phyloP scores from a whole-genome alignment of 1,284 basidiomycete species.

The Apiotrichum montevideense region DNA sequence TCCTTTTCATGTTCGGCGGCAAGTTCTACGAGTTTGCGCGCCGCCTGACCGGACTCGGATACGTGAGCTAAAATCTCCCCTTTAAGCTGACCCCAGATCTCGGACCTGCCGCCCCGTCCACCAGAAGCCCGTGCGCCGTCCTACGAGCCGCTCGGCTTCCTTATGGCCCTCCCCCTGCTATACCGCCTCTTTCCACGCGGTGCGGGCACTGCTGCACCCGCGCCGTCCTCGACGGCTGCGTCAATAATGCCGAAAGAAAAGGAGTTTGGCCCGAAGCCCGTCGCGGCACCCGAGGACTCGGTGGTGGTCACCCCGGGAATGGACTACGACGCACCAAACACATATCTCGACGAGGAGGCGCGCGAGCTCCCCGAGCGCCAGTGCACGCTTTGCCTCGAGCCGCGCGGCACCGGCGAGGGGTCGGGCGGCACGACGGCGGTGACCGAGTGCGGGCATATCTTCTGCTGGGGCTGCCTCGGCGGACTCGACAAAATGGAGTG shows the following conservation, averaged over 20 bases:
- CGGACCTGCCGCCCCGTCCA: slow-evolving; percentile 57
- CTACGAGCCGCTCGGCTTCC: slow-evolving; percentile 73
- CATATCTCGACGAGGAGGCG: slow-evolving; percentile 34
- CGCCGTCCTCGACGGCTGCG: not conserved
- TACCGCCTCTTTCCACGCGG: slow-evolving; percentile 50
- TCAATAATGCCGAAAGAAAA: slow-evolving; percentile 6
- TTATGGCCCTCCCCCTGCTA: slow-evolving; percentile 64
- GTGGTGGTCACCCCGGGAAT: slow-evolving; percentile 50
- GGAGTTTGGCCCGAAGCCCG: slow-evolving; percentile 6
- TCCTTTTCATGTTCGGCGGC: slow-evolving; percentile 72
- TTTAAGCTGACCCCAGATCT: slow-evolving; percentile 54
- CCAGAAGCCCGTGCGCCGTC: slow-evolving; percentile 69
- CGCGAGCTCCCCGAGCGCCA: slow-evolving; percentile 58
- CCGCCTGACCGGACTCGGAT: slow-evolving; percentile 63
- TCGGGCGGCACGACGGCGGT: slow-evolving; percentile 55
- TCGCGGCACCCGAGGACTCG: slow-evolving; percentile 24
- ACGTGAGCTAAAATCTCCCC: slow-evolving; percentile 54
- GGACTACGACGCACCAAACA: slow-evolving; percentile 33
- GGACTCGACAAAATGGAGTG: slow-evolving; percentile 82
- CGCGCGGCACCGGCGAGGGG: slow-evolving; percentile 55
- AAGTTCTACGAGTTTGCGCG: slow-evolving; percentile 69
- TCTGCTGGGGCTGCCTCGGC: slow-evolving; percentile 92
- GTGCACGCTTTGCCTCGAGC: slow-evolving; percentile 84
- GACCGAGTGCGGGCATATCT: slow-evolving; percentile 90
- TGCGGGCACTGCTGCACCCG: not conserved